These are phyloP conservation scores for Polytrichum formosum DNA, from an alignment of 225 moss, liverwort and hornwort genomes.

Conservation along the genomic window DNA sequence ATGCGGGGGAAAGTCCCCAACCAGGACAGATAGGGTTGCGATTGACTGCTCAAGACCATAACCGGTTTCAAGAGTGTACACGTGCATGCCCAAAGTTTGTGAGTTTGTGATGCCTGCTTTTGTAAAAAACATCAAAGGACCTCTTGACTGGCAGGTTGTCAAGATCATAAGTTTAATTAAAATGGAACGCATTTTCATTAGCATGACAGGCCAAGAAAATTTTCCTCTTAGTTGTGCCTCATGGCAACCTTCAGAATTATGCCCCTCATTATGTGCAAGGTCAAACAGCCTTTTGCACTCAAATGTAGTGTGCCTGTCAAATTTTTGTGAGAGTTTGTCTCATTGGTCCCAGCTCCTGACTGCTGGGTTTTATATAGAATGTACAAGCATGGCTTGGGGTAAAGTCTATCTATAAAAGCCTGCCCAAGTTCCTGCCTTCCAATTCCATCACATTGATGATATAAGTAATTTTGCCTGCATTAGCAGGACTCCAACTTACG, in stretches of 20 bases:
- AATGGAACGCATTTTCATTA: conserved; percentile 6
- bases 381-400: conserved; percentile 38
- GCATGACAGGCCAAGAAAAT: conserved; percentile 9
- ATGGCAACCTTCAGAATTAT: conserved; percentile 9
- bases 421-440: conserved; percentile 29
- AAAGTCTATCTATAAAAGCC: conserved; percentile 21
- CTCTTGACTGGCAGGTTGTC: conserved; percentile 18
- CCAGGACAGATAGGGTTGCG: too few species aligned
- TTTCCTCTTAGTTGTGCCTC: conserved; percentile 15
- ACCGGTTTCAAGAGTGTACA: conserved; percentile 8
- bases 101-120: conserved; percentile 21
- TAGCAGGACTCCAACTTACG: too few species aligned
- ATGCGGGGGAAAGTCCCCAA: too few species aligned
- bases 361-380: conserved; percentile 37
- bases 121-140: conserved; percentile 11
- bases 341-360: conserved; percentile 25
- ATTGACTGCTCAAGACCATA: not conserved
- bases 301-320: conserved; percentile 29
- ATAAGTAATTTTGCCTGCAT: conserved; percentile 11
- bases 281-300: conserved; percentile 20
- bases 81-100: conserved; percentile 22
- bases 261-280: conserved; percentile 18
- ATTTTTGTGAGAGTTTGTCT: conserved; percentile 40
- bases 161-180: conserved; percentile 8
- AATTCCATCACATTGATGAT: conserved; percentile 32